Evolutionary conservation across 1,139 yeast species (phyloP).

Genomic region (Debaryomyces sp.): DNA sequence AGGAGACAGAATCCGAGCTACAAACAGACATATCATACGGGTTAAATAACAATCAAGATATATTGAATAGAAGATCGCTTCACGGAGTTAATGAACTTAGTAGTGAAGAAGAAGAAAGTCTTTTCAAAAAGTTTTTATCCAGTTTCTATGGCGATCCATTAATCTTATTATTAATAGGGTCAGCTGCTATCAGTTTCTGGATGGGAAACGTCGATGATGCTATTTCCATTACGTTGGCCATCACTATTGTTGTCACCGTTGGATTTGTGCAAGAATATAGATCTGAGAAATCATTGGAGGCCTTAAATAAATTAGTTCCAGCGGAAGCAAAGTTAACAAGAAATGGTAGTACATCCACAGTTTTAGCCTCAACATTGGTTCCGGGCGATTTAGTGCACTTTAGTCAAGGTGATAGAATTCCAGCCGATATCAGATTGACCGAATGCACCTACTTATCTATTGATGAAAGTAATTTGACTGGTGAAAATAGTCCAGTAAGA

Average conservation of each 20-base stretch:
- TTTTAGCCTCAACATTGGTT: constrained; percentile 81
- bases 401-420: constrained; percentile 89
- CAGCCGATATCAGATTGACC: constrained; percentile 85
- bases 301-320: constrained; percentile 87
- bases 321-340: constrained; percentile 90
- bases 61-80: constrained; percentile 64
- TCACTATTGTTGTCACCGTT: constrained; percentile 86
- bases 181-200: constrained; percentile 79
- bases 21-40: constrained; percentile 65
- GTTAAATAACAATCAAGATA: constrained; percentile 66
- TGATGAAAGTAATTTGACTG: constrained; percentile 93
- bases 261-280: constrained; percentile 97
- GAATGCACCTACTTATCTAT: constrained; percentile 77
- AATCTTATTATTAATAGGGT: constrained; percentile 81
- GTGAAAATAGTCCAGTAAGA: constrained; percentile 85
- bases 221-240: constrained; percentile 83
- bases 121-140: constrained; percentile 67
- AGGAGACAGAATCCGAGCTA: constrained; percentile 62
- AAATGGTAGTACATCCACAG: constrained; percentile 72
- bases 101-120: constrained; percentile 74
- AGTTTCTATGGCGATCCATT: constrained; percentile 89
- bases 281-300: constrained; percentile 90
- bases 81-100: constrained; percentile 80
- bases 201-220: constrained; percentile 97
- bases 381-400: constrained; percentile 94